Base-by-base conservation (phyloP, 2,329 filamentous ascomycete genomes). In the Clarireedia homoeocarpa region DNA sequence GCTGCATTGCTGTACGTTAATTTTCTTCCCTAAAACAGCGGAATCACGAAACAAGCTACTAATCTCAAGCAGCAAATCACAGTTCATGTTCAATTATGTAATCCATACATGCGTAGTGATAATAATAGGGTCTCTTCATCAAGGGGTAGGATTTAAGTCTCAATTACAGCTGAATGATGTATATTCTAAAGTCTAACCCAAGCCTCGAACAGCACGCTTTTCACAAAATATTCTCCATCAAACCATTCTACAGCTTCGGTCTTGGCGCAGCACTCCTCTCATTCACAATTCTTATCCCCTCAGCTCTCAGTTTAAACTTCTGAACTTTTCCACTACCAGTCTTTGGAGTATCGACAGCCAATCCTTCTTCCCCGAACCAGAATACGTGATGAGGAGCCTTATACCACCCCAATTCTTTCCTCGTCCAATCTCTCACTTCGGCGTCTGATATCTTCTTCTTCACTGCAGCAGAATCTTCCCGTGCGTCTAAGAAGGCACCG, bases 371-470 rank as follows among this genome's bases (percentile, higher is more conserved):
- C 0, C 88, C 88, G 26, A 91, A 76, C 79, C 87, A 89, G 67
- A 91, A 91, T n/a, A 91, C 69, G 68, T 90, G 80, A 7, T 80
- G 74, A 0, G 88, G 88, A 3, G 85, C 83, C 72, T 88, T 88
- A 67, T 88, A 84, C 39, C 78, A 74, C 1, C 84, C 84, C 6
- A 88, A 75, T 38, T 75, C 77, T 62, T 79, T 72, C 51, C 80
- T 75, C 1, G 83, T 82, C 84, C 84, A 88, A 45, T 78, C 75
- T 15, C 78, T 74, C n/a, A 88, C 68, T 59, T 84, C 79, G 5
- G 77, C 74, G 50, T 78, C 76, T 0, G 70, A 70, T 1, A 78
- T 89, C 79, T 60, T 88, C 78, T 65, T 91, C 87, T 0, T 85
- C 85, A 0, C 85, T 3, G 47, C 17, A 6, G 36, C 46, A 2